phyloP scores from a whole-genome alignment of 805 yeast species.

The Candida alai region DNA sequence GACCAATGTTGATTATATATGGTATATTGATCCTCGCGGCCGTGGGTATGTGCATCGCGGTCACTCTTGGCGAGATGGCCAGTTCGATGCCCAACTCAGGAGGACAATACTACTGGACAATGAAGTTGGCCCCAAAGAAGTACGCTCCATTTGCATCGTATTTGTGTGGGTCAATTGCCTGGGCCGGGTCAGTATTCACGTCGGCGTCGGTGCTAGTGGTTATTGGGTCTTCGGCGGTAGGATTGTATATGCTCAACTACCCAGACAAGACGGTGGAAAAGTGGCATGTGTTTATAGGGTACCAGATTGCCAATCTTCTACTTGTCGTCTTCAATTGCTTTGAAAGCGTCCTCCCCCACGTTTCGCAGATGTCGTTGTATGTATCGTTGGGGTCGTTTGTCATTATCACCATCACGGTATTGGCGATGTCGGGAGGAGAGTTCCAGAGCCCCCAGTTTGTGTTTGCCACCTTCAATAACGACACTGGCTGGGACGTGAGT shows the following conservation, averaged over 20 bases:
- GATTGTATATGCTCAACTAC: constrained; percentile 42
- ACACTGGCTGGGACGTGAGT: constrained; percentile 56
- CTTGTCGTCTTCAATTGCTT: constrained; percentile 47
- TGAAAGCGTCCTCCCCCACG: constrained; percentile 48
- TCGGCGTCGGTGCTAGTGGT: constrained; percentile 57
- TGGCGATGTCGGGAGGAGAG: constrained; percentile 49
- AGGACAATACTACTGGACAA: constrained; percentile 59
- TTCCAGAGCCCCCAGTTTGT: constrained; percentile 52
- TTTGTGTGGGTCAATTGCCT: constrained; percentile 59
- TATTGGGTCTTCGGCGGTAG: constrained; percentile 49
- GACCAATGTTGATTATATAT: constrained; percentile 54
- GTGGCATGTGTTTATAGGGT: constrained; percentile 55
- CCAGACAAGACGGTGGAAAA: constrained; percentile 36
- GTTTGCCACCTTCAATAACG: constrained; percentile 49
- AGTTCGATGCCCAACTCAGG: constrained; percentile 55
- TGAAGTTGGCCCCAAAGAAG: constrained; percentile 48
- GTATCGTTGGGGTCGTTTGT: constrained; percentile 50
- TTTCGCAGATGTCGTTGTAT: constrained; percentile 49
- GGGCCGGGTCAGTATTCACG: constrained; percentile 60
- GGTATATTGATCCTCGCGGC: constrained; percentile 51
- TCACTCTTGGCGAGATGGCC: constrained; percentile 50
- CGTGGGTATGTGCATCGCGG: constrained; percentile 45
- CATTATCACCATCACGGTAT: constrained; percentile 49
- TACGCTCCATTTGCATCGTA: constrained; percentile 49
- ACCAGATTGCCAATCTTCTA: constrained; percentile 41